Evolutionary conservation across 306 rosid species (phyloP).

Genomic region (Vigna reflexopilosa): DNA sequence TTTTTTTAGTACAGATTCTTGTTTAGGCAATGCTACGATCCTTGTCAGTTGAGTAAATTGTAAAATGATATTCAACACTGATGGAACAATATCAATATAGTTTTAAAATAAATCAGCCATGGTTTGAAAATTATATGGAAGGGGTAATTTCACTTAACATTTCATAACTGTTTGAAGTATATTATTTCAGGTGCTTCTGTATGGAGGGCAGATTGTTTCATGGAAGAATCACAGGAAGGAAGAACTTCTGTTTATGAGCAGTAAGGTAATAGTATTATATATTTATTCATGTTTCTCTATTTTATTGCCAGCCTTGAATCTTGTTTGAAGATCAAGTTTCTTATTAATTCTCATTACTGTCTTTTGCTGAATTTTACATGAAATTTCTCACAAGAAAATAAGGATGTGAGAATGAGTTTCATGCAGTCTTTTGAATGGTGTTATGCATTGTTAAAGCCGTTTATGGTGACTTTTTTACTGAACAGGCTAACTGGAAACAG

Average conservation of each 20-base stretch:
- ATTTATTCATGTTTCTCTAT: neutral
- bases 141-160: constrained; percentile 2
- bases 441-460: neutral
- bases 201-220: constrained; percentile 79
- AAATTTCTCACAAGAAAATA: no score
- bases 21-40: constrained; percentile 1
- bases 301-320: neutral
- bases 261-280: constrained; percentile 50
- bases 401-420: no score
- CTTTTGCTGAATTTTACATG: neutral
- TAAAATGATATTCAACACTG: neutral
- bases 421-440: no score
- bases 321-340: neutral
- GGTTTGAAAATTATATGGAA: constrained; percentile 12
- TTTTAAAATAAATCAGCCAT: constrained; percentile 18
- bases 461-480: constrained; percentile 33
- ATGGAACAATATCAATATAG: constrained; percentile 10
- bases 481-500: constrained; percentile 68
- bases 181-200: constrained; percentile 72
- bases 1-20: neutral
- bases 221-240: constrained; percentile 81
- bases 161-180: constrained; percentile 19
- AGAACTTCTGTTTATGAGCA: constrained; percentile 79
- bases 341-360: neutral
- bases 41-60: constrained; percentile 6